A percentile compares a stretch with the other conserved stretches of the same genome.
Evolutionary conservation across 306 rosid genomes (phyloP).

Genomic region (Argentina anserina): DNA sequence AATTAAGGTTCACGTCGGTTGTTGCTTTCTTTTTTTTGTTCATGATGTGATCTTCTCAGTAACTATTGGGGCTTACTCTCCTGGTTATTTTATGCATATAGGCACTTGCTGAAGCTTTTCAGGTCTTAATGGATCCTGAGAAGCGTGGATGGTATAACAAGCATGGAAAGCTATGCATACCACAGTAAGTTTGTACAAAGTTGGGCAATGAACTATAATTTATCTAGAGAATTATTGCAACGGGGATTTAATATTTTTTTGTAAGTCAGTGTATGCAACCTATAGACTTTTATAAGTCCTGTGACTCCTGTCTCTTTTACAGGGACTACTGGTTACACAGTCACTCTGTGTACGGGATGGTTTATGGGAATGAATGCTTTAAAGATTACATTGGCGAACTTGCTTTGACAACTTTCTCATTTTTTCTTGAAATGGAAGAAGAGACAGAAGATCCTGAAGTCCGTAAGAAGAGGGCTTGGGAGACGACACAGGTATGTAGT

Average conservation of each 20-base stretch:
- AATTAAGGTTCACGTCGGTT: too few species aligned
- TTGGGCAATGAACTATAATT: not conserved
- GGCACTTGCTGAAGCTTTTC: conserved; percentile 93
- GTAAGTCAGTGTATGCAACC: not conserved
- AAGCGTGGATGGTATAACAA: conserved; percentile 78
- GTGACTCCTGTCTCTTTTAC: not conserved
- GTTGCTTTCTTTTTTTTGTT: not conserved
- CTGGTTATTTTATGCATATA: conserved; percentile 25
- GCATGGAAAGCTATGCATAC: conserved; percentile 67
- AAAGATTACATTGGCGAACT: conserved; percentile 77
- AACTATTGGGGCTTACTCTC: conserved; percentile 17
- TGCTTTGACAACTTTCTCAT: conserved; percentile 55
- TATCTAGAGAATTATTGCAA: not conserved
- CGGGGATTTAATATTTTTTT: conserved; percentile 6
- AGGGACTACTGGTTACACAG: conserved; percentile 85
- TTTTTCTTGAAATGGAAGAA: conserved; percentile 55
- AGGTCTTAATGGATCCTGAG: conserved; percentile 72
- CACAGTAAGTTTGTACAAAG: conserved; percentile 52
- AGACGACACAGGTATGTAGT: conserved; percentile 55
- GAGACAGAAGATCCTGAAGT: conserved; percentile 45
- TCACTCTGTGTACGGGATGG: conserved; percentile 70
- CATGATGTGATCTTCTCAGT: not conserved
- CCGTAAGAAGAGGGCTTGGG: conserved; percentile 49
- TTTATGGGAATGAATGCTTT: conserved; percentile 75
- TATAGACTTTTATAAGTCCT: not conserved